These are phyloP conservation scores for Xylaria intraflava DNA, from an alignment of 495 filamentous ascomycete genomes.

Conservation along the genomic window DNA sequence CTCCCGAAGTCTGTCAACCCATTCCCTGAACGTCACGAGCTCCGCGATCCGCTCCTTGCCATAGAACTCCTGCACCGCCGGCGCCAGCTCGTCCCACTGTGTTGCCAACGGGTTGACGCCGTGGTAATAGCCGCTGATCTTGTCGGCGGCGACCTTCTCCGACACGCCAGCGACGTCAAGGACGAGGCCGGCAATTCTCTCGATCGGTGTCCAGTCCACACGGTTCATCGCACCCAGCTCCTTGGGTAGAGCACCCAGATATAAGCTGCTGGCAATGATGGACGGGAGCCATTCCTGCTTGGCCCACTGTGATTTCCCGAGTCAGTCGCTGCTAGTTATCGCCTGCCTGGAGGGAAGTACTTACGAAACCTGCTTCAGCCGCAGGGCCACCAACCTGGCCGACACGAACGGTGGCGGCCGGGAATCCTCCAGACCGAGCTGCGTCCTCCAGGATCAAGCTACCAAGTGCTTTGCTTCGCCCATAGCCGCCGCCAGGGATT, in stretches of 20 bases:
- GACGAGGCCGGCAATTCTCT: conserved; percentile 35
- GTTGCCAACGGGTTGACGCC: conserved; percentile 37
- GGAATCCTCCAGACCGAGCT: conserved; percentile 29
- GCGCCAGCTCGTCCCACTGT: conserved; percentile 31
- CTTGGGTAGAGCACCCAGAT: conserved; percentile 35
- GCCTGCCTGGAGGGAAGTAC: not conserved
- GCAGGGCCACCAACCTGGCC: conserved; percentile 53
- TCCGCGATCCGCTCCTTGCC: conserved; percentile 28
- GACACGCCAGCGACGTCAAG: conserved; percentile 32
- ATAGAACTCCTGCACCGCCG: conserved; percentile 32
- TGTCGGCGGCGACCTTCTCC: conserved; percentile 14
- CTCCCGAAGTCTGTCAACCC: conserved; percentile 33
- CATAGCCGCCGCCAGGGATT: conserved; percentile 45
- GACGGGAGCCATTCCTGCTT: conserved; percentile 53
- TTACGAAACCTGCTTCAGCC: conserved; percentile 25
- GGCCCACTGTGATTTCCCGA: conserved; percentile 40
- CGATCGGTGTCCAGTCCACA: conserved; percentile 53
- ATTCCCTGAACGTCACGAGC: conserved; percentile 34
- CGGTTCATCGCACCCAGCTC: conserved; percentile 32
- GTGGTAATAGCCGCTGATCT: conserved; percentile 42
- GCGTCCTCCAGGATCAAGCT: conserved; percentile 46
- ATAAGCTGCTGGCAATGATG: conserved; percentile 37
- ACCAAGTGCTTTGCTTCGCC: conserved; percentile 48
- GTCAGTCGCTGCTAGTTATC: not conserved
- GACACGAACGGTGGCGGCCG: conserved; percentile 44